Conservation (phyloP, 257 asterid genomes). For the Gentiana dahurica region DNA sequence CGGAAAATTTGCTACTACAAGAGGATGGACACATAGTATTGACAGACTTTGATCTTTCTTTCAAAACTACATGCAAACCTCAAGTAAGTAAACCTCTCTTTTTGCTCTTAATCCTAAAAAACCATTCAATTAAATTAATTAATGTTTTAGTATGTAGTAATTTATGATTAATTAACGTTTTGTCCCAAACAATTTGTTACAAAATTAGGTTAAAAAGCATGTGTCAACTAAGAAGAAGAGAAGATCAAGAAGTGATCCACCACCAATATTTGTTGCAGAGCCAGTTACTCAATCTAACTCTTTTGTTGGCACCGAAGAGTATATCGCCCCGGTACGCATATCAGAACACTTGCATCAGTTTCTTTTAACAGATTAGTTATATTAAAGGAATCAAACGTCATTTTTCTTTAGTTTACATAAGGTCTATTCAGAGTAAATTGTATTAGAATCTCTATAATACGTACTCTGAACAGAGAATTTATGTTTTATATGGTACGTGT, state of each 20-base stretch:
- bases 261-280: conserved; percentile 81
- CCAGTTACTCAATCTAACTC: conserved; percentile 88
- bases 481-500: too few species aligned
- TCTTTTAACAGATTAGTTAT: too few species aligned
- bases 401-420: background rate
- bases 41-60: conserved; percentile 87
- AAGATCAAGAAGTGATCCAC: conserved; percentile 66
- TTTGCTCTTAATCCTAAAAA: too few species aligned
- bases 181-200: background rate
- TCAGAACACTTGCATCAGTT: background rate
- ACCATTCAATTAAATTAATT: too few species aligned
- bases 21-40: conserved; percentile 75
- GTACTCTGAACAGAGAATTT: too few species aligned
- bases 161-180: background rate
- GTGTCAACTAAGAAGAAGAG: conserved; percentile 39
- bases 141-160: background rate
- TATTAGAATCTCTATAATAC: too few species aligned
- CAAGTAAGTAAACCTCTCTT: conserved; percentile 29
- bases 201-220: conserved; percentile 63
- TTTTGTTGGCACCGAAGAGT: conserved; percentile 97
- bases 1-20: conserved; percentile 84
- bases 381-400: background rate
- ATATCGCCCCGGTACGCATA: conserved; percentile 82
- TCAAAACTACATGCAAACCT: conserved; percentile 75
- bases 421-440: too few species aligned